Conservation (phyloP, 306 rosid species). For the Herpetospermum pedunculosum region DNA sequence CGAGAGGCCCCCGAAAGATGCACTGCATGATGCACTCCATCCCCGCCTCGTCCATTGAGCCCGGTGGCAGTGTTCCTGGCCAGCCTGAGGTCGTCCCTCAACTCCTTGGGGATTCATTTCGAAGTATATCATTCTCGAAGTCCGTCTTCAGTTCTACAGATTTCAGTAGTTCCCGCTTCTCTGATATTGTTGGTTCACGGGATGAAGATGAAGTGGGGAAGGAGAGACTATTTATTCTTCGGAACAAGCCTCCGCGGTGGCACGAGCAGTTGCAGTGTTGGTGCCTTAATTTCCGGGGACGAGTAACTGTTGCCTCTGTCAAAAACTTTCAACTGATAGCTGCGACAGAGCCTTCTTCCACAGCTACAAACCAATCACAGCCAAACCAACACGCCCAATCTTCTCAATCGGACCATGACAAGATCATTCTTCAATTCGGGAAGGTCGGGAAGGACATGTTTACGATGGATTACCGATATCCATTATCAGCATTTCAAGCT, state of each 20-base stretch:
- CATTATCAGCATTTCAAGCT: conserved; percentile 83
- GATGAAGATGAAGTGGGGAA: conserved; percentile 42
- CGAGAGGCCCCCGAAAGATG: conserved; percentile 92
- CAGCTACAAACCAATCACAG: not conserved
- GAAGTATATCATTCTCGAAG: conserved; percentile 67
- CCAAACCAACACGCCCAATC: conserved; percentile 54
- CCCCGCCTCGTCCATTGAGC: conserved; percentile 64
- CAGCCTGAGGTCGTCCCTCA: conserved; percentile 61
- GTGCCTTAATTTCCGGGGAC: conserved; percentile 82
- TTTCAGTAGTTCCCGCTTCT: conserved; percentile 68
- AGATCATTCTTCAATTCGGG: conserved; percentile 76
- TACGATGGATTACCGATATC: conserved; percentile 83
- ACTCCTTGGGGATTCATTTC: conserved; percentile 54
- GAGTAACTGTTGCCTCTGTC: conserved; percentile 77
- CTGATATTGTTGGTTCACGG: conserved; percentile 41
- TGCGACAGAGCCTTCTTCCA: conserved; percentile 46
- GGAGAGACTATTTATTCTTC: conserved; percentile 55
- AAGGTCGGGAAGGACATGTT: conserved; percentile 81
- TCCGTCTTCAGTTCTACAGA: conserved; percentile 55
- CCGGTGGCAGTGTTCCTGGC: conserved; percentile 64
- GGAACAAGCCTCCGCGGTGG: conserved; percentile 92
- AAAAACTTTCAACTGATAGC: conserved; percentile 86
- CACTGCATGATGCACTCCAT: conserved; percentile 86
- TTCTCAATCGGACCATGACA: conserved; percentile 55
- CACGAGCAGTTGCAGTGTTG: conserved; percentile 81